Conservation (phyloP, 305 asterid genomes). For the Fraxinus sp. region DNA sequence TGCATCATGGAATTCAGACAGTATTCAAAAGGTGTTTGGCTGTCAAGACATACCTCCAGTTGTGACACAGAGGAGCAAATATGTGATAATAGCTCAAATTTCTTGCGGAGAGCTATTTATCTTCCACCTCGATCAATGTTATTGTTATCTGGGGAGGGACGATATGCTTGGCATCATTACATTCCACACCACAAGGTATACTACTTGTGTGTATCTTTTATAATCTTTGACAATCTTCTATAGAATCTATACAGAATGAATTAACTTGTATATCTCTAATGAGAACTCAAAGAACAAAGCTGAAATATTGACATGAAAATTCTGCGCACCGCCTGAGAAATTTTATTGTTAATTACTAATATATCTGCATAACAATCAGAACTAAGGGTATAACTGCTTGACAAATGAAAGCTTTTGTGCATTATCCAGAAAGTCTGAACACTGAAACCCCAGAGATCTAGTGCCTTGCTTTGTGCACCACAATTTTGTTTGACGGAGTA, state of each 20-base stretch:
- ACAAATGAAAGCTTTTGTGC: not conserved
- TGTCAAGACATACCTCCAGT: conserved; percentile 31
- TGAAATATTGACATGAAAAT: not conserved
- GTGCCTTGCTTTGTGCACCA: not conserved
- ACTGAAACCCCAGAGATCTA: not conserved
- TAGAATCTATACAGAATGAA: not conserved
- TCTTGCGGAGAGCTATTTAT: conserved; percentile 65
- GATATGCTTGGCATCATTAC: conserved; percentile 97
- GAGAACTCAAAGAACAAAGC: not conserved
- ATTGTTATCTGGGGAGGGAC: conserved; percentile 81
- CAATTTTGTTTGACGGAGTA: not conserved
- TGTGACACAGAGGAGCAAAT: conserved; percentile 40
- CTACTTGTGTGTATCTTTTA: not conserved
- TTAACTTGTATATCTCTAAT: not conserved
- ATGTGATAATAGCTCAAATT: conserved; percentile 34
- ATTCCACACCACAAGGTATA: conserved; percentile 97
- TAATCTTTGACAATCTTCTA: not conserved
- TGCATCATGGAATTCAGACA: conserved; percentile 96
- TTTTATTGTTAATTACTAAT: not conserved
- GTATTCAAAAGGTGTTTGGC: conserved; percentile 64
- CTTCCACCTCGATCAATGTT: conserved; percentile 93
- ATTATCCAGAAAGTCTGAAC: not conserved
- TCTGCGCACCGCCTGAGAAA: not conserved
- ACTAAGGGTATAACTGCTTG: not conserved
- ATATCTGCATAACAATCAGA: not conserved